These are phyloP conservation scores for Pyrus hybrid DNA, from an alignment of 331 rosid genomes.

Conservation along the genomic window DNA sequence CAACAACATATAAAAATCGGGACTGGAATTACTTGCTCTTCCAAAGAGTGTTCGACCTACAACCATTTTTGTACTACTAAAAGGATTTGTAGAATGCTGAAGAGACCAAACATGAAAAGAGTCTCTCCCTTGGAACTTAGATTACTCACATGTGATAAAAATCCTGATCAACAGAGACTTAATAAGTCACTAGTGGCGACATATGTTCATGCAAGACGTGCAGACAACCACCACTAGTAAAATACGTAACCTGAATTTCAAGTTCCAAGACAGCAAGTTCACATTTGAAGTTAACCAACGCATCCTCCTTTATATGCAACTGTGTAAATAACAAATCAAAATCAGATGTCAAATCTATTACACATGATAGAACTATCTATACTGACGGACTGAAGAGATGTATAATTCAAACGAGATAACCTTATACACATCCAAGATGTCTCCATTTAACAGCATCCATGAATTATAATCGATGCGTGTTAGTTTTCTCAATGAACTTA, in stretches of 20 bases:
- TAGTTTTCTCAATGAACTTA: not conserved
- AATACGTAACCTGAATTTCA: constrained; percentile 68
- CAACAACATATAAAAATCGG: not conserved
- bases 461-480: not conserved
- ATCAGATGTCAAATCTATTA: not conserved
- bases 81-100: not conserved
- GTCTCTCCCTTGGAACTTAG: not conserved
- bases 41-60: not conserved
- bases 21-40: not conserved
- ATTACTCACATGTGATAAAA: not conserved
- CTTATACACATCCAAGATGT: not conserved
- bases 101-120: not conserved
- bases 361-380: not conserved
- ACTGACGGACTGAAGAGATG: not conserved
- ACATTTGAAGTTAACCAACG: constrained; percentile 63
- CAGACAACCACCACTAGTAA: not conserved
- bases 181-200: not conserved
- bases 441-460: not conserved
- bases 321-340: constrained; percentile 29
- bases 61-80: not conserved
- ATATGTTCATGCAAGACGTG: not conserved
- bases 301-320: constrained; percentile 70
- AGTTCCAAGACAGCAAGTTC: constrained; percentile 71
- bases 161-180: not conserved
- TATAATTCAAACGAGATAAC: not conserved